phyloP scores from a whole-genome alignment of 2,329 filamentous ascomycete genomes.

The Plectosphaerella cucumerina region DNA sequence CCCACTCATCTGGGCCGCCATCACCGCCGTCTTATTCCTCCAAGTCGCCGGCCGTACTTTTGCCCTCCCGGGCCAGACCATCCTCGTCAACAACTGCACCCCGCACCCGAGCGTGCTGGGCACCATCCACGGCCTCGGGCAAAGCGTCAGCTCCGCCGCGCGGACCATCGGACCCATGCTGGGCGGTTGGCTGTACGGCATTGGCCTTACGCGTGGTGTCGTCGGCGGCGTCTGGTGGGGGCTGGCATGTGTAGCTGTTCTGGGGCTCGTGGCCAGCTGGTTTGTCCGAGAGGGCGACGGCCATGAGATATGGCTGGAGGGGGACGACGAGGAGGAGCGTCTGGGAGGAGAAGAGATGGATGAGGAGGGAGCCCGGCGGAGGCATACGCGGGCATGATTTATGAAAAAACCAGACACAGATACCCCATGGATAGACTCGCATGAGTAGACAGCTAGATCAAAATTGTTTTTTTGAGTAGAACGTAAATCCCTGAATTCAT shows the following conservation, averaged over 20 bases:
- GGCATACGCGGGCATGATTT: not conserved
- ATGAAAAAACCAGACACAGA: too few relatives aligned
- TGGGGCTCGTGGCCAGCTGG: constrained; percentile 46
- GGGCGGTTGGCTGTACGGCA: constrained; percentile 57
- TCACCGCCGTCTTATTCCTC: constrained; percentile 56
- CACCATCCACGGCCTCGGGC: constrained; percentile 46
- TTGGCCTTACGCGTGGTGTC: constrained; percentile 50
- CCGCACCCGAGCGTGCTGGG: constrained; percentile 44
- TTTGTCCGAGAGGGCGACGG: constrained; percentile 58
- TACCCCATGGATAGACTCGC: too few relatives aligned
- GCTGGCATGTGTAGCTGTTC: constrained; percentile 43
- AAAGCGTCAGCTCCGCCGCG: constrained; percentile 55
- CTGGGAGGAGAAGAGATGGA: not conserved
- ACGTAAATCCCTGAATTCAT: not conserved
- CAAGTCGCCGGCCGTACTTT: constrained; percentile 68
- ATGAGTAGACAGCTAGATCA: too few relatives aligned
- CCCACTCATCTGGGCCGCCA: constrained; percentile 57
- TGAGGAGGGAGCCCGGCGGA: not conserved
- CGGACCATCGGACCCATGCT: constrained; percentile 57
- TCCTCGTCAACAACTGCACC: constrained; percentile 43
- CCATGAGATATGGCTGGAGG: constrained; percentile 61
- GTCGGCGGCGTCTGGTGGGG: constrained; percentile 58
- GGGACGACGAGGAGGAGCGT: constrained; percentile 43
- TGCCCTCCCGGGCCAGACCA: constrained; percentile 40
- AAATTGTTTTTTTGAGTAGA: not conserved